These are phyloP conservation scores for Wickerhamomyces strasburgensis DNA, from an alignment of 805 yeast genomes.

Conservation along the genomic window DNA sequence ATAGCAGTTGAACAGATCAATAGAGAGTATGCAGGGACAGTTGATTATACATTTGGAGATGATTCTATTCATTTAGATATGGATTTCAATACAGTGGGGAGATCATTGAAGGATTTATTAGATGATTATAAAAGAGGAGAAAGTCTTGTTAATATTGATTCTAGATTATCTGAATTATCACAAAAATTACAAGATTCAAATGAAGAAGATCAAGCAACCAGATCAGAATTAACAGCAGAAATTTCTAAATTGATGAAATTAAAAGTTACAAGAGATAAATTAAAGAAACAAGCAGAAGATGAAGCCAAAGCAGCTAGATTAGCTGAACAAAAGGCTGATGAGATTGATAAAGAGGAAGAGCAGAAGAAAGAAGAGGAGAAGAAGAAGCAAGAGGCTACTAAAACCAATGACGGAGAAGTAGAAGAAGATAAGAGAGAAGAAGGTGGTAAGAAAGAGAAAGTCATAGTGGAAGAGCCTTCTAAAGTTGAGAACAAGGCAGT, in stretches of 20 bases:
- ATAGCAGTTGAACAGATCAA: constrained; percentile 4
- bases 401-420: no score
- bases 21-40: constrained; percentile 9
- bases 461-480: not conserved
- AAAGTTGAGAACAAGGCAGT: not conserved
- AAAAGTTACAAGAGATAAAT: not conserved
- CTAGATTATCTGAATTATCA: not conserved
- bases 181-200: not conserved
- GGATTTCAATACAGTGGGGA: constrained; percentile 10
- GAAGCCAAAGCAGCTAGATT: constrained; percentile 7
- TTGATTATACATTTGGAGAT: constrained; percentile 13
- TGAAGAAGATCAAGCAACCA: not conserved
- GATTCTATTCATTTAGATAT: not conserved
- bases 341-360: constrained; percentile 2
- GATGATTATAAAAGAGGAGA: constrained; percentile 6
- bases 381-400: not conserved
- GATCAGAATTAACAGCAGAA: not conserved
- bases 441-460: no score
- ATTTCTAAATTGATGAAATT: not conserved
- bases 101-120: constrained; percentile 11
- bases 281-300: constrained; percentile 1
- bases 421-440: not conserved
- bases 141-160: constrained; percentile 8
- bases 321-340: not conserved
- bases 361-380: constrained; percentile 1